A percentile compares a stretch with the other conserved stretches of the same genome.
These are phyloP conservation scores for Tephrocybe rancida DNA, from an alignment of 768 basidiomycete genomes.

Conservation along the genomic window DNA sequence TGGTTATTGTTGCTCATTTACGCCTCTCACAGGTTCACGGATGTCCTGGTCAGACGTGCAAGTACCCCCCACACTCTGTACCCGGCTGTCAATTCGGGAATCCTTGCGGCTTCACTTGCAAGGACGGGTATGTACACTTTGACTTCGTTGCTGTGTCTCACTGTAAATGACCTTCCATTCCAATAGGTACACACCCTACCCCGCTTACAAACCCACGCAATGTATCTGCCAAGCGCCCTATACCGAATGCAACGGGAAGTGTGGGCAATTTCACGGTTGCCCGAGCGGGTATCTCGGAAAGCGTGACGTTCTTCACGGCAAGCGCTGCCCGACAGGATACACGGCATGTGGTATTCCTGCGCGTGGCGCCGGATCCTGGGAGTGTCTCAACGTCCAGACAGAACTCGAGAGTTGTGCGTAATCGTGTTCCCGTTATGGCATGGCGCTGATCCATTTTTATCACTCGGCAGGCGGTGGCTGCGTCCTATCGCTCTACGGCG, in stretches of 20 bases:
- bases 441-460: neutral
- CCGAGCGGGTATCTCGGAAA: conserved; percentile 33
- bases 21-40: neutral
- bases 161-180: neutral
- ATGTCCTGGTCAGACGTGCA: conserved; percentile 28
- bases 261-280: conserved; percentile 35
- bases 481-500: conserved; percentile 29
- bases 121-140: conserved; percentile 39
- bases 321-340: conserved; percentile 37
- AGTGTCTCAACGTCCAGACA: conserved; percentile 47
- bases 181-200: conserved; percentile 20
- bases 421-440: neutral
- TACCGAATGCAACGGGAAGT: conserved; percentile 48
- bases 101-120: conserved; percentile 50
- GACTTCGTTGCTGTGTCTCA: neutral
- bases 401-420: conserved; percentile 58
- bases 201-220: conserved; percentile 9
- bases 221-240: no score
- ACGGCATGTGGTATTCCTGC: conserved; percentile 47
- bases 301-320: conserved; percentile 27
- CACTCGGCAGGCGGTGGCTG: conserved; percentile 49
- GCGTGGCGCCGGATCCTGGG: conserved; percentile 40
- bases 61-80: conserved; percentile 41
- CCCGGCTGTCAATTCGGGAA: conserved; percentile 35
- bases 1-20: neutral